Evolutionary conservation across 2,329 filamentous ascomycete species (phyloP), one percentile per base, ranked within the genome.

Genomic region (Madurella fahalii): DNA sequence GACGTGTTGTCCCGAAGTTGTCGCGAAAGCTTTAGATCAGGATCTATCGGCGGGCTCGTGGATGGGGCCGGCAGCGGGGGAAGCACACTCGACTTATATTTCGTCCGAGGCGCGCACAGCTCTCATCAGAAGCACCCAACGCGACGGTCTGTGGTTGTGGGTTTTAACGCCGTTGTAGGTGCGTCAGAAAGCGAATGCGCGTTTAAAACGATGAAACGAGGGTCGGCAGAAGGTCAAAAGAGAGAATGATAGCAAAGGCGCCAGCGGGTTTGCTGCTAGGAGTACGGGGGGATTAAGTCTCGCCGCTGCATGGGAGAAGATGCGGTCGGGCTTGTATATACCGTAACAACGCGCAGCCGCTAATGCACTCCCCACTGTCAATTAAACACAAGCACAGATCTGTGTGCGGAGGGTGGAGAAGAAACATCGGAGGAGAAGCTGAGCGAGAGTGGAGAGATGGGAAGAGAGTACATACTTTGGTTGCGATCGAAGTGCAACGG

Each of bases 311-410:
- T 50, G 50, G 32, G 20, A 25, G 25, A 7, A 43, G 48, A 44
- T 50, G 49, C 53, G 54, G 58, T 42, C 49, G 58, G 54, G 53
- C 53, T 58, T 51, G 53, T 58, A 59, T 61, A 60, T 58, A 60
- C 48, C 31, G 25, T 16, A 42, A 18, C 40, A 58, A 42, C 52
- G 37, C 52, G 51, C 51, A 56, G 52, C 52, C 50, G 56, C 60
- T 62, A 58, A 49, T 57, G 53, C 48, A 49, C 47, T 53, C 48
- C 53, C 57, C 52, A 56, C 52, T 47, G 41, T 54, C 56, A 51
- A 55, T 52, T 52, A 48, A 53, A 50, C 39, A 48, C 41, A 31
- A 31, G 40, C 34, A 37, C 34, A 48, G 44, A 32, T 47, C 49
- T 47, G 56, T 48, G 53, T 50, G 53, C 47, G 50, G 50, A 18